Evolutionary conservation across 306 rosid species (phyloP), one percentile per base, ranked within the genome.

Genomic region (Prunus salicina): DNA sequence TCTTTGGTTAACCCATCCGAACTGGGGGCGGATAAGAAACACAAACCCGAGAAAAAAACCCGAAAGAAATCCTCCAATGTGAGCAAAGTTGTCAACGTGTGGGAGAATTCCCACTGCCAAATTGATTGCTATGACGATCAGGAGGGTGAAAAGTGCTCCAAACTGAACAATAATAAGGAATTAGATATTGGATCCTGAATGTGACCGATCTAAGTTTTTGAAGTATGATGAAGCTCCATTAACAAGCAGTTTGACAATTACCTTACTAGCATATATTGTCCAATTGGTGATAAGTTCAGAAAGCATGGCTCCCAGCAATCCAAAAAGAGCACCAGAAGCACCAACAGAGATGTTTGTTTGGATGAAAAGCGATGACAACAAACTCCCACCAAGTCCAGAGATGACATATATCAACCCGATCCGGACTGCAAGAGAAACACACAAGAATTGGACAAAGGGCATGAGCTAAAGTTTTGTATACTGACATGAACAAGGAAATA

Each of bases 291-390:
- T 88, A 67, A 95, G 97, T 82, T 95, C 98, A 45, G 97, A 95
- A 67, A 95, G 97, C 98, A 95, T 92, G 83, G 84, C 97, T 76
- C 98, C 98, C 14, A 95, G 88, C 76, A 95, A 89, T 50, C 98
- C 98, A 38, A 95, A 95, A 78, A 95, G 93, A 14, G 97, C 97
- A 79, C 98, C 98, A 50, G 98, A 95, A 79, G 98, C 98, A 83
- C 98, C 98, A 22, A 95, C 98, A 28, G 98, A 95, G 72, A 95
- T 88, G 84, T 89, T 95, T 66, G 92, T 55, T 83, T 92, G 96
- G 73, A 92, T 79, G 84, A 95, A 95, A 50, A 95, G 97, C 13
- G 90, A 88, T 77, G 97, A 90, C 72, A 92, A 84, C 88, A 95
- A 53, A 78, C 98, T 95, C 57, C 98, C 98, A 56, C 98, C 98